Evolutionary conservation across 345 rosid species (phyloP), one percentile per base, ranked within the genome.

Genomic region (Eucalyptus microcorys): DNA sequence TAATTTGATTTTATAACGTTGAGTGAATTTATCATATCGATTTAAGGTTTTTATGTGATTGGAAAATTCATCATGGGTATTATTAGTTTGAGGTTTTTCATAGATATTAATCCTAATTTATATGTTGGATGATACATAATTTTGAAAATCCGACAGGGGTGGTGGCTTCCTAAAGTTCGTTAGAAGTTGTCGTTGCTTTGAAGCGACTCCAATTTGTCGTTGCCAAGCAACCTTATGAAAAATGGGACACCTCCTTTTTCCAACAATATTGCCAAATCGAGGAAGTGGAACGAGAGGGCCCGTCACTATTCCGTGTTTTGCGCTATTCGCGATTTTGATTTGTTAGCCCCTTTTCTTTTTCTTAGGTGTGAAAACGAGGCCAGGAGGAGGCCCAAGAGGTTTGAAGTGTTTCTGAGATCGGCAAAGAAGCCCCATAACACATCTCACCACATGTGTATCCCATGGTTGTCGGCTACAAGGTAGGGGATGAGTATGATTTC

Each of bases 81-180:
- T 19, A 19, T 19, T 0, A 0, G 1, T 9, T 24, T 55, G 0
- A 55, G 61, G 0, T 24, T 55, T 22, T 21, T 53, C 0, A 21
- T 7, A 0, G 2, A 10, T 9, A 55, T 55, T 55, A 22, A 22
- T 0, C 0, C 6, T 55, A 55, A 55, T 24, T 55, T 10, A 22
- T 55, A 55, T 55, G 6, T 24, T 55, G 6, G 61, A 55, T 1
- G 1, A 55, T 55, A 2, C 13, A 24, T 55, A 24, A 9, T 0
- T 55, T 55, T 0, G 30, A 22, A 55, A 55, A 55, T 24, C 30
- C 30, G 61, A 52, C 57, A 8, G 61, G 8, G 27, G 61, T 0
- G 61, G 61, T 55, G 27, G 30, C 61, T 55, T 55, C 61, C 61
- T 22, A 24, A 24, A 55, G 24, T 9, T 55, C 27, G 61, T 55